Evolutionary conservation across 1,284 basidiomycete genomes (phyloP), one percentile per base, ranked within the genome.

Genomic region (Schizophyllum amplum): DNA sequence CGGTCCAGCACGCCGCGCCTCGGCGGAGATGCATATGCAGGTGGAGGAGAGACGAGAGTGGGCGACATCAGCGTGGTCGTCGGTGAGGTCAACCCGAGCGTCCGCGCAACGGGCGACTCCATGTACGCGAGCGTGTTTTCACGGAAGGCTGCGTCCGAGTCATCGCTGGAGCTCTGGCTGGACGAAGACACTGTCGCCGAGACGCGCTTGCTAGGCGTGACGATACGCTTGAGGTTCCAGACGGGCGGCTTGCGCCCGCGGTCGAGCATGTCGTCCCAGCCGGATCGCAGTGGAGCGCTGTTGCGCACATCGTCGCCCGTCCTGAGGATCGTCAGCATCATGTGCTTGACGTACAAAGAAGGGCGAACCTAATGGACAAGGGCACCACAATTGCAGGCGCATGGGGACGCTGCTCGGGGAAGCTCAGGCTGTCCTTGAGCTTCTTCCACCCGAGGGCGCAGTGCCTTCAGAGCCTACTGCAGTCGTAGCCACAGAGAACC

Each of bases 241-340:
- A 4, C 65, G 61, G 4, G 68, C 63, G 33, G 17, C 33, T 42
- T 42, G 33, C 33, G 33, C 59, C 71, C 73, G 48, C 69, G 61
- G 51, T 75, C 72, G 42, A 79, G 68, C 65, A 75, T 75, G 56
- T 79, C 78, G 58, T 82, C 79, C 78, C 77, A 80, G n/a, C 75
- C 78, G 11, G 79, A 79, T 61, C 72, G 78, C 46, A 78, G 67
- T 33, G 74, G 74, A 47, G 72, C 57, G n/a, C 67, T 65, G 21
- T 67, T 5, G 55, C 4, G 61, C 25, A 70, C 65, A 15, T 61
- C 65, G 48, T 63, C 55, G n/a, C 60, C 53, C 15, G 63, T 57
- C 47, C 64, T 64, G 23, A 57, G 56, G 46, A 49, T 25, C 60
- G 50, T 4, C n/a, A 21, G 47, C 26, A 27, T 33, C 27, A 33